These are phyloP conservation scores for Tetraselmis chui DNA, from an alignment of 139 green algal genomes.

Conservation along the genomic window DNA sequence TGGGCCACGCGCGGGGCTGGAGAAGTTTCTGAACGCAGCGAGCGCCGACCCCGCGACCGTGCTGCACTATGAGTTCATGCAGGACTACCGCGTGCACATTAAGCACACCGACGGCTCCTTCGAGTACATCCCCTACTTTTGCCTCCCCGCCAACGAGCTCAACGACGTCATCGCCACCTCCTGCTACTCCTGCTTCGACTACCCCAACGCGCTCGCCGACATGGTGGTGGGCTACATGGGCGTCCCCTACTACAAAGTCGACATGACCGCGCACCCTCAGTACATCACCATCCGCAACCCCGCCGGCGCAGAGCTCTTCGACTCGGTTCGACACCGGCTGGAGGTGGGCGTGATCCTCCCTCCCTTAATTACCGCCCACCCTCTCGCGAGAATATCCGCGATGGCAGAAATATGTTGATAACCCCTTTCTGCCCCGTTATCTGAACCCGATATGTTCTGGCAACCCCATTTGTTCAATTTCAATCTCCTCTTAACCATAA, in stretches of 20 bases:
- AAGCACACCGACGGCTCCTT: conserved; percentile 78
- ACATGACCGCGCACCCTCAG: conserved; percentile 87
- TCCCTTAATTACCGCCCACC: too few relatives aligned
- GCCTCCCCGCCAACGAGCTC: conserved; percentile 86
- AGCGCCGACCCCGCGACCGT: conserved; percentile 62
- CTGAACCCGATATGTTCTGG: too few relatives aligned
- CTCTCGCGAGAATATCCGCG: too few relatives aligned
- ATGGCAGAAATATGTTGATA: too few relatives aligned
- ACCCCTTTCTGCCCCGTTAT: too few relatives aligned
- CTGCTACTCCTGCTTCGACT: conserved; percentile 97
- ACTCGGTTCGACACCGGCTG: conserved; percentile 33
- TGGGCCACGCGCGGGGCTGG: conserved; percentile 67
- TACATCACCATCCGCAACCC: conserved; percentile 88
- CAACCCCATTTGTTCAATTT: too few relatives aligned
- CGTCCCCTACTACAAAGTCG: conserved; percentile 60
- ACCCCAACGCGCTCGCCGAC: conserved; percentile 89
- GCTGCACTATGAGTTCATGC: conserved; percentile 98
- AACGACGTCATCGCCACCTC: conserved; percentile 90
- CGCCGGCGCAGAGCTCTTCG: conserved; percentile 74
- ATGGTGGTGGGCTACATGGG: conserved; percentile 96
- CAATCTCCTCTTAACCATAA: too few relatives aligned
- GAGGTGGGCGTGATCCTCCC: too few relatives aligned
- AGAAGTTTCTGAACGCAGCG: conserved; percentile 85
- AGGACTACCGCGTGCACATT: conserved; percentile 76
- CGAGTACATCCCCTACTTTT: conserved; percentile 95